Conservation (phyloP, 805 yeast species). For the Candida xiaguanensis region DNA sequence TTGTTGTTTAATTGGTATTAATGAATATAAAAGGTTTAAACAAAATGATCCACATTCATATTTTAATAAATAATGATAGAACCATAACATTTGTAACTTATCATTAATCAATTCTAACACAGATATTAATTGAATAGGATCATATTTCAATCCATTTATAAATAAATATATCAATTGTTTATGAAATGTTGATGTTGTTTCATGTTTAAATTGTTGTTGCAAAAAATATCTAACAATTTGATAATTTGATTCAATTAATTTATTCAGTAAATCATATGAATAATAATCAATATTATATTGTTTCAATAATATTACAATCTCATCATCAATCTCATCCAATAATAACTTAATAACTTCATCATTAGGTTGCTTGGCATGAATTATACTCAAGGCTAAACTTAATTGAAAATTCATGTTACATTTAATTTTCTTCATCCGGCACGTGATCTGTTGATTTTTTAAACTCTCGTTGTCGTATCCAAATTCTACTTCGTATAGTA, state of each 20-base stretch:
- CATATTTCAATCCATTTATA: constrained; percentile 1
- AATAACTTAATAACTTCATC: constrained; percentile 1
- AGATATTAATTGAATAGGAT: background rate
- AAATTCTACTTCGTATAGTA: constrained; percentile 62
- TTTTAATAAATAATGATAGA: constrained; percentile 7
- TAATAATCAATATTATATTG: constrained; percentile 8
- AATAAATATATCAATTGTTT: constrained; percentile 5
- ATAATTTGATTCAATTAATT: background rate
- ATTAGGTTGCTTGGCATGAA: background rate
- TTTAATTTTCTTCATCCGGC: background rate
- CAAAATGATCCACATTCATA: constrained; percentile 7
- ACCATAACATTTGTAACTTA: constrained; percentile 4
- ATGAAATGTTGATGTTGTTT: constrained; percentile 1
- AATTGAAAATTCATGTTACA: constrained; percentile 4
- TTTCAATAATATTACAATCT: background rate
- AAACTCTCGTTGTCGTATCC: constrained; percentile 51
- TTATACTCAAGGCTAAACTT: constrained; percentile 6
- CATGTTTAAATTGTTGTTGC: too few relatives aligned
- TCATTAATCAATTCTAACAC: background rate
- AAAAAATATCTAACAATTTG: constrained; percentile 5
- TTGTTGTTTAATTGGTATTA: background rate
- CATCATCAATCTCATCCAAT: constrained; percentile 6
- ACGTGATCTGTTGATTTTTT: constrained; percentile 5
- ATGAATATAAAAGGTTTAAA: constrained; percentile 2
- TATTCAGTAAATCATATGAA: constrained; percentile 1